Evolutionary conservation across 345 rosid genomes (phyloP), one percentile per base, ranked within the genome.

Genomic region (Gossypium longicalyx): DNA sequence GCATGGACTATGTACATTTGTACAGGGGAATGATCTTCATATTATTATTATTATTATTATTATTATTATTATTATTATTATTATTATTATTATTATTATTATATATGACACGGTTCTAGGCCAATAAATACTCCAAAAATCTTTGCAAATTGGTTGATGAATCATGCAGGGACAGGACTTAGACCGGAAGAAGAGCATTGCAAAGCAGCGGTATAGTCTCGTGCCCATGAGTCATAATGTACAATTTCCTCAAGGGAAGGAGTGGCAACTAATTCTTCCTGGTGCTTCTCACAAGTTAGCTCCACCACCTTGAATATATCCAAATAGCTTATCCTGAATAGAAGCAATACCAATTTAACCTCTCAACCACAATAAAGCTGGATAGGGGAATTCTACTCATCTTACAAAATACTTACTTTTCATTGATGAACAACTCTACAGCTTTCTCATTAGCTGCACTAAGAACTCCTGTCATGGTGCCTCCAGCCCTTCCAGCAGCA

Each of bases 381-480:
- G 41, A 34, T 34, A 34, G 38, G 38, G 38, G 38, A 34, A 34
- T 34, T 34, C 38, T 34, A 34, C 41, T 5, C 41, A 34, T 34
- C 41, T 34, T 5, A 66, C 19, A 43, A 53, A 47, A 29, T 47
- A 70, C 88, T 13, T 91, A 95, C 99, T 87, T 84, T 79, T 91
- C 98, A 81, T 87, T 74, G 2, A 95, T 88, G 85, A 92, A 92
- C 91, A 90, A 77, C 81, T 90, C 93, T 2, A 90, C 97, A 0
- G 94, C 97, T 84, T 86, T 87, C 84, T 92, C 97, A 12, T 92
- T 90, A 72, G 97, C 97, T n/a, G 97, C 98, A 43, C 99, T 91
- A 69, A 95, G 97, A 76, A 95, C 99, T 84, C 98, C 99, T 0
- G 98, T 95, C 99, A 95, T 95, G 61, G 99, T 95, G 75, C 99